Conservation (phyloP, 1,284 basidiomycete genomes). For the Naganishia albida region DNA sequence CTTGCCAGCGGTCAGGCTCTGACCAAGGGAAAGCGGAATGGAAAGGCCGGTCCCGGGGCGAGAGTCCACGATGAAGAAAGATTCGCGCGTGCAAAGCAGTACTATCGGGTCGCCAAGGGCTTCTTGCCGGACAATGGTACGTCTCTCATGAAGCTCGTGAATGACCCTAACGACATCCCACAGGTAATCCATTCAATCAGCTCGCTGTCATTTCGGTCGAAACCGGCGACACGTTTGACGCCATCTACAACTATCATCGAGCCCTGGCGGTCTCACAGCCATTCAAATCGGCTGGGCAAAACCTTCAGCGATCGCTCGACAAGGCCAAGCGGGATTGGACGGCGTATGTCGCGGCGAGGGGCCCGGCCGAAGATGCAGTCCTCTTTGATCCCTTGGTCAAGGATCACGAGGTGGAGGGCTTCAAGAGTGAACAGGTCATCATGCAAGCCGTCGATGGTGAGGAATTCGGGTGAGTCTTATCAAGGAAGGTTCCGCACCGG, state of each 20-base stretch:
- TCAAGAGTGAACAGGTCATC: conserved; percentile 27
- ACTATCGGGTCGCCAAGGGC: conserved; percentile 79
- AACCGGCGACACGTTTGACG: conserved; percentile 74
- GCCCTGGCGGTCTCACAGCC: conserved; percentile 83
- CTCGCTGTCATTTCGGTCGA: conserved; percentile 89
- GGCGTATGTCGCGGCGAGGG: conserved; percentile 10
- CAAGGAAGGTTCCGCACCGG: conserved; percentile 20
- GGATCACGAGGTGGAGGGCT: conserved; percentile 9
- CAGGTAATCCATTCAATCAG: conserved; percentile 89
- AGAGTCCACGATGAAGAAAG: conserved; percentile 36
- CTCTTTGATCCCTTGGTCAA: conserved; percentile 31
- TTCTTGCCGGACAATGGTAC: conserved; percentile 69
- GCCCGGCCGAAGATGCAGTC: conserved; percentile 47
- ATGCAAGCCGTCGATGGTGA: conserved; percentile 29
- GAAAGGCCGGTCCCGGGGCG: conserved; percentile 34
- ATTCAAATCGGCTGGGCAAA: conserved; percentile 83
- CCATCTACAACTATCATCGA: conserved; percentile 84
- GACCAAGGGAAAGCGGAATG: conserved; percentile 40
- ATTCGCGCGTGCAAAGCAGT: conserved; percentile 72
- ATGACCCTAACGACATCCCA: conserved; percentile 44
- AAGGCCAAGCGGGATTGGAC: conserved; percentile 63
- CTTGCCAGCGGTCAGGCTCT: conserved; percentile 12
- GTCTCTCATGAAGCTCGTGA: conserved; percentile 29
- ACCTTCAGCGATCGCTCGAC: conserved; percentile 71
- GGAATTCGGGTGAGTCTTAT: conserved; percentile 6